A percentile compares a stretch with the other conserved stretches of the same genome.
These are phyloP conservation scores for Starmerella asiatica DNA, from an alignment of 805 yeast genomes.

Conservation along the genomic window DNA sequence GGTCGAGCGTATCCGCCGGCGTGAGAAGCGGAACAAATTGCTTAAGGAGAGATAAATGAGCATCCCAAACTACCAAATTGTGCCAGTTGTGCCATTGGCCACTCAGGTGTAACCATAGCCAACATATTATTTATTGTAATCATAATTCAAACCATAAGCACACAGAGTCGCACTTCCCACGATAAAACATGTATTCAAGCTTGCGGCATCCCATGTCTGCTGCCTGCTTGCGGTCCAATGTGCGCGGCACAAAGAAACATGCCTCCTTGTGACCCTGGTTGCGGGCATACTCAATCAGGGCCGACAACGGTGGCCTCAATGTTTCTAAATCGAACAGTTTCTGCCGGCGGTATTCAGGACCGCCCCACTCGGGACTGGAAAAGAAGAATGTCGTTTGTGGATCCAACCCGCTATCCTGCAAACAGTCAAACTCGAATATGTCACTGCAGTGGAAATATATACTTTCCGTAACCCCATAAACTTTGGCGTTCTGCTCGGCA, in stretches of 20 bases:
- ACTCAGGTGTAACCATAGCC: background rate
- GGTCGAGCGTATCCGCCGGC: conserved; percentile 76
- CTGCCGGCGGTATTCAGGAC: conserved; percentile 15
- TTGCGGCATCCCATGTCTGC: conserved; percentile 12
- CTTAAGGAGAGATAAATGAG: conserved; percentile 76
- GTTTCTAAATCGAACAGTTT: conserved; percentile 17
- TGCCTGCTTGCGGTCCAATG: conserved; percentile 14
- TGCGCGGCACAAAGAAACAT: conserved; percentile 18
- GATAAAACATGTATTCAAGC: conserved; percentile 14
- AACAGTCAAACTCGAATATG: conserved; percentile 30
- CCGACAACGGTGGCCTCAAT: conserved; percentile 15
- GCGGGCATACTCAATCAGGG: conserved; percentile 8
- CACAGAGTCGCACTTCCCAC: conserved; percentile 13
- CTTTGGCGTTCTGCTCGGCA: conserved; percentile 41
- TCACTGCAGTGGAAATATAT: conserved; percentile 39
- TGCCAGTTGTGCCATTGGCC: background rate
- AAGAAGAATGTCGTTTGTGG: conserved; percentile 14
- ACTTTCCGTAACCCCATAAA: conserved; percentile 36
- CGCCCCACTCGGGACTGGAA: conserved; percentile 24
- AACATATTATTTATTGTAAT: background rate
- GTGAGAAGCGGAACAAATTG: conserved; percentile 89
- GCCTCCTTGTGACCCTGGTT: conserved; percentile 6
- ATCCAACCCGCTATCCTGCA: conserved; percentile 6
- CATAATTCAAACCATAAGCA: conserved; percentile 11
- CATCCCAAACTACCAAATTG: background rate